A percentile compares a stretch with the other conserved stretches of the same genome.
phyloP scores from a whole-genome alignment of 306 rosid species.

The Mimosa pudica region DNA sequence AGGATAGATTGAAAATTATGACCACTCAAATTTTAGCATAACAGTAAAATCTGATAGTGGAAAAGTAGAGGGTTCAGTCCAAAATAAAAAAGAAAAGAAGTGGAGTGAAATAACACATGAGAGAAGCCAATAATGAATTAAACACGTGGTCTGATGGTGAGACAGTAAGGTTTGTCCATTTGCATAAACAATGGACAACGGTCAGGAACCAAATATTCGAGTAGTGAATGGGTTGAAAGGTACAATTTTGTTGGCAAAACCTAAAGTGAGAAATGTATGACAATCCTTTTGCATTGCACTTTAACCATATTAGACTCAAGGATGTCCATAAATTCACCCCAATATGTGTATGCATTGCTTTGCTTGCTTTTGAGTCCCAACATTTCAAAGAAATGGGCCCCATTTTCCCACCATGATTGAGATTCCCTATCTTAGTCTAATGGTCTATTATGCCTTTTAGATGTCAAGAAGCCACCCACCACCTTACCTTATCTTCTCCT shows the following conservation, averaged over 20 bases:
- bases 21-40: no score
- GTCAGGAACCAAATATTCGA: neutral
- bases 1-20: no score
- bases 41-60: no score
- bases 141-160: neutral
- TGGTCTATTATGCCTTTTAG: neutral
- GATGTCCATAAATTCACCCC: conserved; percentile 11
- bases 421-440: conserved; percentile 35
- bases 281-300: neutral
- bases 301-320: conserved; percentile 16
- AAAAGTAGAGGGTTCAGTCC: no score
- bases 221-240: neutral
- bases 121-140: no score
- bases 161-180: neutral
- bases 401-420: conserved; percentile 41
- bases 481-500: conserved; percentile 30
- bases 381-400: conserved; percentile 45
- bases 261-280: neutral
- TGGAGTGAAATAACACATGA: no score
- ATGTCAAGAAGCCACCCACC: conserved; percentile 28
- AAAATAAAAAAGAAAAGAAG: no score
- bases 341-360: neutral
- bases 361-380: neutral
- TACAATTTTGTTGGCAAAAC: neutral
- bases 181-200: neutral